phyloP scores from a whole-genome alignment of 2,329 filamentous ascomycete species.

The Curvularia lunata region DNA sequence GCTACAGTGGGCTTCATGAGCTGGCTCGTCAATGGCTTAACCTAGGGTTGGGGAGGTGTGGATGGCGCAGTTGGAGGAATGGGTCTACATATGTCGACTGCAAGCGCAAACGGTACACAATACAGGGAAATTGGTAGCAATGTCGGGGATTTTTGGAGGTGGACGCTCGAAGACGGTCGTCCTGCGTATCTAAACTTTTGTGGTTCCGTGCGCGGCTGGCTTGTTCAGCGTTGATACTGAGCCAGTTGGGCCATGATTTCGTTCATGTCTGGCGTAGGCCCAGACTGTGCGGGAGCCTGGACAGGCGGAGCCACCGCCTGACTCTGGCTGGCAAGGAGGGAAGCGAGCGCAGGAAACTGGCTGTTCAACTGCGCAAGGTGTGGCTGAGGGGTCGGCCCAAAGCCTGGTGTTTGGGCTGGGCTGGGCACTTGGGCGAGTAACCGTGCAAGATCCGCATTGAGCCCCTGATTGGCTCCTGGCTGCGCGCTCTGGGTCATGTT shows the following conservation, averaged over 20 bases:
- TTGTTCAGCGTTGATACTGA: conserved; percentile 61
- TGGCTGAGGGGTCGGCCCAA: conserved; percentile 25
- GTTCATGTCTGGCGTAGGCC: conserved; percentile 60
- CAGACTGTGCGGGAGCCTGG: conserved; percentile 37
- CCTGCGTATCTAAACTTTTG: conserved; percentile 9
- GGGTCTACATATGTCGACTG: conserved; percentile 12
- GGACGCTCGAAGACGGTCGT: conserved; percentile 6
- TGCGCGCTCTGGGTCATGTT: conserved; percentile 50
- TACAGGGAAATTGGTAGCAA: conserved; percentile 8
- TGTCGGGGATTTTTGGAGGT: conserved; percentile 10
- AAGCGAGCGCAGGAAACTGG: conserved; percentile 41
- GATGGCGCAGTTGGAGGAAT: conserved; percentile 13
- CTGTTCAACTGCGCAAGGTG: conserved; percentile 39
- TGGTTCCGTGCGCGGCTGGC: neutral
- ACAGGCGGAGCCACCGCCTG: conserved; percentile 37
- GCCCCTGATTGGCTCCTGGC: conserved; percentile 36
- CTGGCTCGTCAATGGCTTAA: conserved; percentile 7
- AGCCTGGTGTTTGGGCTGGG: conserved; percentile 35
- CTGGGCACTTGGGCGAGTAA: conserved; percentile 45
- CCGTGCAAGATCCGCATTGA: conserved; percentile 49
- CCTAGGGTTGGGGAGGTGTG: conserved; percentile 2
- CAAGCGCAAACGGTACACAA: conserved; percentile 6
- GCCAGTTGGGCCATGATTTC: conserved; percentile 78
- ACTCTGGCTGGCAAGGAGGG: conserved; percentile 34
- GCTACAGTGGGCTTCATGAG: conserved; percentile 5